Conservation (phyloP, 2,329 filamentous ascomycete genomes). For the Paecilomyces variotii region DNA sequence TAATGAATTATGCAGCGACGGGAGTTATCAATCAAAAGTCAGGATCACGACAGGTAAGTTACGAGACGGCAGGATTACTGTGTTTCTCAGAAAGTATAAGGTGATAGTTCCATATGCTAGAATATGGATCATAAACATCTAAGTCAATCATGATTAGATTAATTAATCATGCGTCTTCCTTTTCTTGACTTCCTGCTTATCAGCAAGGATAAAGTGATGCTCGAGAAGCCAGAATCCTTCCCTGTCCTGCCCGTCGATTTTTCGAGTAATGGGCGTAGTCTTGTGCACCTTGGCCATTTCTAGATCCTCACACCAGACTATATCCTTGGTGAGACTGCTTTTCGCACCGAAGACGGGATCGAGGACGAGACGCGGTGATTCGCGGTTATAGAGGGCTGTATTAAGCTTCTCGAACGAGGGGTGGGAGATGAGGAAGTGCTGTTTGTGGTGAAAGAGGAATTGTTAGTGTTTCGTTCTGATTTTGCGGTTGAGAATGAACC, state of each 20-base stretch:
- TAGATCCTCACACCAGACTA: constrained; percentile 1
- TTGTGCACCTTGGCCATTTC: neutral
- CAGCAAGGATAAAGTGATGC: constrained; percentile 1
- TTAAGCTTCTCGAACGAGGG: neutral
- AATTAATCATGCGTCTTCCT: constrained; percentile 1
- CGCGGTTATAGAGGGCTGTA: neutral
- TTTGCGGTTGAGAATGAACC: too few species aligned
- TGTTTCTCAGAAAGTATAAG: too few species aligned
- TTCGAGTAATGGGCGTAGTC: neutral
- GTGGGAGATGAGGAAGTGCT: constrained; percentile 1
- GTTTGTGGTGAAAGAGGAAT: neutral
- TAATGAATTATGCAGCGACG: too few species aligned
- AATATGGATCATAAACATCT: neutral
- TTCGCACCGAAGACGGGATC: neutral
- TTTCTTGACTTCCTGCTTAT: neutral
- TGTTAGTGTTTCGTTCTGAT: neutral
- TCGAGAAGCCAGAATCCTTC: constrained; percentile 1
- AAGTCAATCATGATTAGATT: neutral
- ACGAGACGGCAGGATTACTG: too few species aligned
- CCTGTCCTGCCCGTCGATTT: neutral
- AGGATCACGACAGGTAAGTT: too few species aligned
- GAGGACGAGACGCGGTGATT: neutral
- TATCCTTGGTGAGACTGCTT: neutral
- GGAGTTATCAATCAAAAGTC: too few species aligned
- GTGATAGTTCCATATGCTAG: neutral